These are phyloP conservation scores for Aspergillus hiratsukae DNA, from an alignment of 2,329 filamentous ascomycete species.

Conservation along the genomic window DNA sequence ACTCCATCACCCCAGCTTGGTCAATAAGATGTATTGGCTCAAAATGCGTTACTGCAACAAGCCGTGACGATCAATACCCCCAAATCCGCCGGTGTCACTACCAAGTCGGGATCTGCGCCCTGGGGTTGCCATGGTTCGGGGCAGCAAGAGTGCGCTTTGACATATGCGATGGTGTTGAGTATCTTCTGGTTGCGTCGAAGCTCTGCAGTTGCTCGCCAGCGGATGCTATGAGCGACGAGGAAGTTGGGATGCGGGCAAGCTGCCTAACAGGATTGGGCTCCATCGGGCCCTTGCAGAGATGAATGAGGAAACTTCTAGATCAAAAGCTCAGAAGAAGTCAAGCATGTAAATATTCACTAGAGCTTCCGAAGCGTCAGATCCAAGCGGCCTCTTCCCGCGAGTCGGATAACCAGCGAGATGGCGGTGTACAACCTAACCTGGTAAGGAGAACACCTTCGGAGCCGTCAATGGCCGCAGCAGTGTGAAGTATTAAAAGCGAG, in stretches of 20 bases:
- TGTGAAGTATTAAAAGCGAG: not conserved
- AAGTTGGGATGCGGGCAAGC: conserved; percentile 8
- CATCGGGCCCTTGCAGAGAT: conserved; percentile 21
- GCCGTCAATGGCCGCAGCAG: not conserved
- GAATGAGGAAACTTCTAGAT: conserved; percentile 9
- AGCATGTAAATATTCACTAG: conserved; percentile 5
- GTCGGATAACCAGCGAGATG: conserved; percentile 11
- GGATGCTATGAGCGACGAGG: not conserved
- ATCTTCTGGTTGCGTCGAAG: not conserved
- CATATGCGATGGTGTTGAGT: conserved; percentile 1
- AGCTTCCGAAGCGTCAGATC: conserved; percentile 9
- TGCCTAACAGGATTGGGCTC: conserved; percentile 13
- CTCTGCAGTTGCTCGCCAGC: not conserved
- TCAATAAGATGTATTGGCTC: not conserved
- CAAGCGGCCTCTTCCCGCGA: conserved; percentile 15
- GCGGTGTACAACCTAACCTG: conserved; percentile 15
- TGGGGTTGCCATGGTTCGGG: not conserved
- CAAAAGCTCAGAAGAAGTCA: conserved; percentile 1
- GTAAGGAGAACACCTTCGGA: not conserved
- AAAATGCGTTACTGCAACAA: not conserved
- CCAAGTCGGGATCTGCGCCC: not conserved
- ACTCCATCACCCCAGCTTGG: not conserved
- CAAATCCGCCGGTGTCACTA: not conserved
- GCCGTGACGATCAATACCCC: not conserved
- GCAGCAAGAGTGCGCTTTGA: not conserved